These are phyloP conservation scores for Eremomyces bilateralis DNA, from an alignment of 495 filamentous ascomycete species.

Conservation along the genomic window DNA sequence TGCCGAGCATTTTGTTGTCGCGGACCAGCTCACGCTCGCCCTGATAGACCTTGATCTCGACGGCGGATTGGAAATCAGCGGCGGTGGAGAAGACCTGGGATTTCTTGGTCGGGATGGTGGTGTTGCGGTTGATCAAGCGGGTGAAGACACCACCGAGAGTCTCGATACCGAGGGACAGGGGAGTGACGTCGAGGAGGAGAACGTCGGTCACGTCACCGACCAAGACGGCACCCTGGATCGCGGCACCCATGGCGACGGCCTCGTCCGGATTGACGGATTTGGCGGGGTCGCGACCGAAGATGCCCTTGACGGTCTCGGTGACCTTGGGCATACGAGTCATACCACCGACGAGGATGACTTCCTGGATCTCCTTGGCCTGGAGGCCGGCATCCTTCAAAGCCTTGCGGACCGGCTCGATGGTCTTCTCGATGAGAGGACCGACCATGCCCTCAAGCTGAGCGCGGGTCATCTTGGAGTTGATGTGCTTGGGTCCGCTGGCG, in stretches of 20 bases:
- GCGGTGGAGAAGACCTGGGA: conserved; percentile 97
- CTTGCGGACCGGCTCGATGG: conserved; percentile 86
- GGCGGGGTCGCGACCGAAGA: conserved; percentile 94
- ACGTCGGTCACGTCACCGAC: conserved; percentile 94
- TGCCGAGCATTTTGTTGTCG: conserved; percentile 97
- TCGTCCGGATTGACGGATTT: conserved; percentile 99
- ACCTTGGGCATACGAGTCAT: conserved; percentile 99
- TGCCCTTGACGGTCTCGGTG: conserved; percentile 84
- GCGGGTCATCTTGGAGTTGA: conserved; percentile 71
- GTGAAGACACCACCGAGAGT: conserved; percentile 99
- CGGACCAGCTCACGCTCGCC: conserved; percentile 98
- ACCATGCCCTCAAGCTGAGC: conserved; percentile 83
- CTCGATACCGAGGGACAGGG: conserved; percentile 97
- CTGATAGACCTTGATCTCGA: conserved; percentile 99
- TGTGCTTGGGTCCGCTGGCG: conserved; percentile 86
- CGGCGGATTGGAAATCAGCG: conserved; percentile 96
- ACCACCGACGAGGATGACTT: conserved; percentile 96
- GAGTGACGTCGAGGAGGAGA: conserved; percentile 89
- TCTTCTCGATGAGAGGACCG: conserved; percentile 71
- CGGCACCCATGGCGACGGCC: conserved; percentile 95
- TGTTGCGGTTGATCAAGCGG: conserved; percentile 98
- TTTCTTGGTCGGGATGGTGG: conserved; percentile 99
- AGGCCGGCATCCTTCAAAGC: conserved; percentile 93
- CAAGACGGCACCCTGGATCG: conserved; percentile 92
- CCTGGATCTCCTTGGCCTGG: conserved; percentile 88